Evolutionary conservation across 345 rosid genomes (phyloP), one percentile per base, ranked within the genome.

Genomic region (Citrus reticulata): DNA sequence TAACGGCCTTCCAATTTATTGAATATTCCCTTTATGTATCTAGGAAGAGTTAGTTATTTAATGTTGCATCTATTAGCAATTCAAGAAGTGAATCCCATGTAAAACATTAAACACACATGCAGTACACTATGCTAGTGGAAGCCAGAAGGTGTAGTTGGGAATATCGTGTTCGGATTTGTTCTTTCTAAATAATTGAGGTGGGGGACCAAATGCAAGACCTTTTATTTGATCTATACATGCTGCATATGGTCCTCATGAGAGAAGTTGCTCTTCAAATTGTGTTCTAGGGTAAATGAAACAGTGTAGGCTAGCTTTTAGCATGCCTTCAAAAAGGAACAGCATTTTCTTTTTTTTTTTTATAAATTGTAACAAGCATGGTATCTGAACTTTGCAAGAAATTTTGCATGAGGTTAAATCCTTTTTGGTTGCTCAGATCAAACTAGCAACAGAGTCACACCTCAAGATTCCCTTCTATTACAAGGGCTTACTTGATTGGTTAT

Each of bases 141-240:
- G 78, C 77, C 72, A 74, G 34, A n/a, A 25, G 24, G 7, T 20
- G 17, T 22, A 65, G 7, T 29, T 40, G 46, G 66, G 37, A 67
- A 64, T 9, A 51, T 68, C 16, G 30, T 59, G 58, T 69, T 73
- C 27, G 0, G 54, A 71, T 60, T 11, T 57, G n/a, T 57, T 66
- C 6, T 17, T 61, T 68, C 17, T 77, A 76, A 80, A 80, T 70
- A 59, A 70, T 79, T 79, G 74, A 76, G 62, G 82, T 60, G 54
- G 84, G 82, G 83, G 86, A 78, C 84, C 86, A 68, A 11, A 58
- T 51, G 22, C 29, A 22, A 34, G 5, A 29, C 13, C 76, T n/a
- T 40, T 68, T 39, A 22, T 74, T 80, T 75, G 30, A 37, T 64
- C 51, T 7, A 42, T 40, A 6, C 58, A 55, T 68, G 70, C 24